Base-by-base conservation (phyloP, 2,329 filamentous ascomycete genomes). In the Eutypa lata region DNA sequence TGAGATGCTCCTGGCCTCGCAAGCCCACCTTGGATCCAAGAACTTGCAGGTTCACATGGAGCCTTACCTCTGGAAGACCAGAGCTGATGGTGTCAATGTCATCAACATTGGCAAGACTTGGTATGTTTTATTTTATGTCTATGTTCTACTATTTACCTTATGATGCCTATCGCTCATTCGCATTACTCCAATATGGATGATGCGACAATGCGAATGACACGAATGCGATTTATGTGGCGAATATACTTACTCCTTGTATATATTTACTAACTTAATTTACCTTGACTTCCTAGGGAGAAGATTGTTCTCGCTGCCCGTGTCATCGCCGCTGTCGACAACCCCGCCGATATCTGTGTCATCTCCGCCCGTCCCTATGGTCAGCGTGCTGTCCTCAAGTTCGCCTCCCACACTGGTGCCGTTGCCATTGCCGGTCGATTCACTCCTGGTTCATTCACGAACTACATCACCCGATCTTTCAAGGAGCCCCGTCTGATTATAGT, bases 391-490 rank as follows among this genome's bases (percentile, higher is more conserved):
- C 90, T 99, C 76, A 99, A 99, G 89, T 99, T 99, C 83, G 94
- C 94, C 71, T 83, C 91, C 63, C 94, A 99, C 89, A 99, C 94
- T 66, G 94, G 94, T 76, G 92, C 95, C 72, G 90, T 91, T 72
- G 90, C 94, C 77, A 99, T 99, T 73, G 95, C 94, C 72, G 94
- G 94, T 82, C 94, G 94, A 77, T 99, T 99, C 89, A 99, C 94
- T 74, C 94, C 94, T 76, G 94, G 94, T 90, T 96, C 93, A 80
- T 99, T 99, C 89, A 99, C 94, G 86, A 99, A 99, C 88, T 99
- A 99, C 89, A 99, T 99, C 89, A 99, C 95, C 79, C 93, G 94
- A 73, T 97, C 94, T 64, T 99, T 99, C 91, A 97, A 97, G 88
- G 94, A 99, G 85, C 94, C 94, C 74, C 95, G 95, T 78, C 86